Conservation (phyloP, 225 moss, liverwort and hornwort species). For the Straminergon stramineum region DNA sequence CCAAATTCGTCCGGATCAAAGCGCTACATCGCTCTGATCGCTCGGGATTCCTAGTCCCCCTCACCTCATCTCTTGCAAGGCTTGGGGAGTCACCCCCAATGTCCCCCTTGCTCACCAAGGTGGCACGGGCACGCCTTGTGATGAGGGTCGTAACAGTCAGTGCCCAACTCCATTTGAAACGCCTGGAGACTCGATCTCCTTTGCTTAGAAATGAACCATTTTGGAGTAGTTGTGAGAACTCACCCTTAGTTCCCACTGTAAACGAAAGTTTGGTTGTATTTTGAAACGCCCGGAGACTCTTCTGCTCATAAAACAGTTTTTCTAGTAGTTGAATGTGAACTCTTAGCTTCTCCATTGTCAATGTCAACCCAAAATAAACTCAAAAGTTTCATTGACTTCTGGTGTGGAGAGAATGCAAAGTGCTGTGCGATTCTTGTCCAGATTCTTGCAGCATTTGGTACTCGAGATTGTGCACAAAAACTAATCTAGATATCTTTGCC, state of each 20-base stretch:
- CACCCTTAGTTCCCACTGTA: background rate
- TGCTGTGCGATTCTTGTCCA: background rate
- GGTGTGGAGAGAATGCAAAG: background rate
- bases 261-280: background rate
- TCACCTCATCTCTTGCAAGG: no score
- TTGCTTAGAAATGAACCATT: background rate
- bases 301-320: background rate
- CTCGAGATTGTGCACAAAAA: background rate
- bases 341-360: background rate
- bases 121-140: no score
- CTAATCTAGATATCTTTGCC: background rate
- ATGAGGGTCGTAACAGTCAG: no score
- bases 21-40: no score
- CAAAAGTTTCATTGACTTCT: background rate
- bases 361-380: background rate
- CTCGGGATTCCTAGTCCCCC: no score
- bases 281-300: background rate
- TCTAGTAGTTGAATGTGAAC: background rate
- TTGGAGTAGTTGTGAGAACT: background rate
- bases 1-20: no score
- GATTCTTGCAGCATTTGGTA: background rate
- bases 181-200: no score
- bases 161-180: background rate
- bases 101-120: no score
- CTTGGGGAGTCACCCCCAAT: no score